Base-by-base conservation (phyloP, 2,329 filamentous ascomycete species). In the Hypoxylon sp. region DNA sequence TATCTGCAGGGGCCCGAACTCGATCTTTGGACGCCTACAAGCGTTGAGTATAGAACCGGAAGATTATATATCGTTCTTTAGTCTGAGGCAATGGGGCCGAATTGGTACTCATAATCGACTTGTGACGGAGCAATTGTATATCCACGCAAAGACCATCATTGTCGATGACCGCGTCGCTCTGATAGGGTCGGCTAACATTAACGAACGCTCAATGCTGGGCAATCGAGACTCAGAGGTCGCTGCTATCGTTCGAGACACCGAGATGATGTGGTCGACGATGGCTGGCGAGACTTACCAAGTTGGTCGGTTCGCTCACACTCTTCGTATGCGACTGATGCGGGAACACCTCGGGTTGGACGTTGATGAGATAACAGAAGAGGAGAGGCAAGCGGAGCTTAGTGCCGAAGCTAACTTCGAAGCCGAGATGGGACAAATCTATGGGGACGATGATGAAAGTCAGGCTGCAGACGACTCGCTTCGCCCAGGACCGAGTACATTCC, bases 171-270 rank as follows among this genome's bases (percentile, higher is more conserved):
- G 95, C 35, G 89, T 96, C 64, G 95, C 92, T 19, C 90, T 99
- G 68, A 99, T 99, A 74, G 96, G 96, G 17, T 98, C 95, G 50
- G 96, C 96, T 58, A 99, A 99, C 78, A 98, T 99, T 84, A 99
- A 99, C 75, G 96, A 99, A 80, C 90, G 96, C 50, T 98, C 95
- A 6, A 94, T 98, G 93, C 80, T 98, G 68, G 96, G 96, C 7
- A 91, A 89, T 53, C 89, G 96, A 75, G 96, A 99, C 79, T 98
- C 95, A 0, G 96, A 99, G 80, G 90, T 93, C 69, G 96, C 95
- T 4, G 91, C 94, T 6, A 87, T 98, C 47, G 92, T 99, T 46
- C 89, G 95, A 58, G 96, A 99, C 78, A 95, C 93, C 1, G 93
- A 98, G 78, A 94, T 97, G 89, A 88, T 98, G 64, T 91, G 89